Conservation (phyloP, 106 monocot species). For the Allium cepa region DNA sequence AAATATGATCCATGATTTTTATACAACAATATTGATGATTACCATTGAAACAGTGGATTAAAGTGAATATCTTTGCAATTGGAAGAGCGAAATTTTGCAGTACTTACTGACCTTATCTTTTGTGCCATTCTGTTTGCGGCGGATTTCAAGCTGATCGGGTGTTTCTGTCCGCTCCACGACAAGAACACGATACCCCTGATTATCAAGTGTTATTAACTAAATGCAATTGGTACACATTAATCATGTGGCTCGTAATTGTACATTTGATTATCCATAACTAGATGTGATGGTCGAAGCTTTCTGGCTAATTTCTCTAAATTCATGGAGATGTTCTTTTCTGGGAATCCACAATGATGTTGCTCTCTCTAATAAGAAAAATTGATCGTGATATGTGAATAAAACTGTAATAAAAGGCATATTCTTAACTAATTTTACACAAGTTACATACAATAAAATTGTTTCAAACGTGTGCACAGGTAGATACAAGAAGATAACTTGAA, state of each 20-base stretch:
- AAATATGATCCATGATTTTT: background rate
- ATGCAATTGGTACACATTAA: no score
- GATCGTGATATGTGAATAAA: background rate
- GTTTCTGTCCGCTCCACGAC: constrained; percentile 98
- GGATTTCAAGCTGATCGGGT: constrained; percentile 87
- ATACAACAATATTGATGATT: background rate
- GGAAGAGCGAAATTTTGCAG: background rate
- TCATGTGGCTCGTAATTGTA: no score
- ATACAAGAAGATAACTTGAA: no score
- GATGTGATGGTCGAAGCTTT: constrained; percentile 46
- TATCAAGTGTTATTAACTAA: background rate
- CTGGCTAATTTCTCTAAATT: constrained; percentile 90
- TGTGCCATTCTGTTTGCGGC: constrained; percentile 80
- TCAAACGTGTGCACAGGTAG: no score
- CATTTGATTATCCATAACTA: no score
- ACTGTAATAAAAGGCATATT: background rate
- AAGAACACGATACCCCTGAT: constrained; percentile 82
- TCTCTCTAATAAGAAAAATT: constrained; percentile 51
- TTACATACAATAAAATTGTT: background rate
- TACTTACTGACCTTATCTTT: constrained; percentile 72
- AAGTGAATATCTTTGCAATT: background rate
- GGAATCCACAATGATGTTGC: constrained; percentile 98
- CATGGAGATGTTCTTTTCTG: constrained; percentile 80
- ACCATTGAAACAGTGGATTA: background rate
- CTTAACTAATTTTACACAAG: no score